Evolutionary conservation across 768 basidiomycete species (phyloP).

Genomic region (Lactarius tabidus): DNA sequence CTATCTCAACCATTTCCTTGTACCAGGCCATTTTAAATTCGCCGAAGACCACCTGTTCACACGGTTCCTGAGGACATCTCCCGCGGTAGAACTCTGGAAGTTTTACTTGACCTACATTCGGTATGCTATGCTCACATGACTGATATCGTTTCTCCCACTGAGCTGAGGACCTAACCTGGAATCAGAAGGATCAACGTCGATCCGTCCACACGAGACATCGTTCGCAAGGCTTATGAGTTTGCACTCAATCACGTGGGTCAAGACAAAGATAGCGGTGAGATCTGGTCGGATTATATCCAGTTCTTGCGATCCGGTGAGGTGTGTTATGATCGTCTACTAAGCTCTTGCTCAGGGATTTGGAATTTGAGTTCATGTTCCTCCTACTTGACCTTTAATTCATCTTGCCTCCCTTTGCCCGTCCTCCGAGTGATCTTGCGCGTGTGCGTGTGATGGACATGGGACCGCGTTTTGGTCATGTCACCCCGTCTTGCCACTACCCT

Average conservation of each 20-base stretch:
- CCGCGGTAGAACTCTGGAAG: conserved; percentile 87
- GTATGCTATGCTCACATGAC: conserved; percentile 27
- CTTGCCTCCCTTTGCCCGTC: conserved; percentile 8
- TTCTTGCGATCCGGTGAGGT: conserved; percentile 82
- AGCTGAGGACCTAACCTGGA: conserved; percentile 20
- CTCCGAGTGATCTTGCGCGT: conserved; percentile 24
- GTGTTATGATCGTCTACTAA: conserved; percentile 30
- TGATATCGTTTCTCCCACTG: conserved; percentile 8
- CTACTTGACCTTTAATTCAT: conserved; percentile 24
- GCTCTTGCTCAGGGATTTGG: conserved; percentile 8
- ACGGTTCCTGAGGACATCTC: conserved; percentile 77
- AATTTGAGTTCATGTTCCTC: conserved; percentile 22
- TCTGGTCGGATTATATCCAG: conserved; percentile 93
- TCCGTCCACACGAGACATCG: conserved; percentile 64
- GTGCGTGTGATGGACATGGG: conserved; percentile 23
- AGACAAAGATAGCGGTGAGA: conserved; percentile 87
- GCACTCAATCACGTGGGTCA: conserved; percentile 85
- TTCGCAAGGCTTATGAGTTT: conserved; percentile 90
- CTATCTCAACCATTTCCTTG: conserved; percentile 74
- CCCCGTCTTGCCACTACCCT: conserved; percentile 12
- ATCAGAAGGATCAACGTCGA: conserved; percentile 64
- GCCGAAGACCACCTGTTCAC: conserved; percentile 84
- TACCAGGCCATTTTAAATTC: conserved; percentile 60
- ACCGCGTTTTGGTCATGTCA: conserved; percentile 5
- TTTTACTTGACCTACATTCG: conserved; percentile 94